Base-by-base conservation (phyloP, 192 early-diverging fungal species). In the Rhizophlyctis rosea region DNA sequence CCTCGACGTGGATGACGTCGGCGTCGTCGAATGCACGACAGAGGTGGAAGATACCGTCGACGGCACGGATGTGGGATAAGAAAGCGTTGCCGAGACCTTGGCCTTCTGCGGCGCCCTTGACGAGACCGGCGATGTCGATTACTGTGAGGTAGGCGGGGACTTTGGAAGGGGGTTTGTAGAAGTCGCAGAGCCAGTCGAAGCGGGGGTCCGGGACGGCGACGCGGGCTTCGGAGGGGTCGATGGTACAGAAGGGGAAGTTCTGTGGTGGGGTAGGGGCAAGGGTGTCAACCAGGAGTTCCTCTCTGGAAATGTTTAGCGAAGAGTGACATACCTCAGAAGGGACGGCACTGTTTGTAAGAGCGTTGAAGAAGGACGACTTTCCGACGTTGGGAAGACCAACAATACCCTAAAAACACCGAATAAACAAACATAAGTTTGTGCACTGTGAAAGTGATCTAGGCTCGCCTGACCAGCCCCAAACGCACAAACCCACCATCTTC, bases 351-450 rank as follows among this genome's bases (percentile, higher is more conserved):
- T 70, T 63, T 18, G 80, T 75, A 11, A 81, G 66, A 30, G 73
- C 62, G 64, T 82, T 87, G 74, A 80, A 78, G 57, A 81, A 57
- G 31, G 67, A 64, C 4, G 51, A 74, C 71, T 87, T 90, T 59
- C 91, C 97, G 34, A 99, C 93, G 67, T 99, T 99, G 66, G 97
- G 97, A 66, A 99, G 79, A 39, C 97, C 97, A 30, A 99, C 95
- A 32, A 98, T 92, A 18, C 71, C 72, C 64, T 60, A 53, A 23
- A 53, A 23, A 53, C 21, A 53, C 9, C 7, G 24, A 7, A 7
- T 21, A 21, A 23, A 23, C 5, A 7, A 53, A 53, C 13, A 27
- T 7, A 11, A 11, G 51, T 25, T 21, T 13, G 7, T 14, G 13
- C 21, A 21, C 9, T 53, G 21, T 29, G 21, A 7, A 14, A 21